These are phyloP conservation scores for Talaromyces thailandensis DNA, from an alignment of 495 filamentous ascomycete species.

Conservation along the genomic window DNA sequence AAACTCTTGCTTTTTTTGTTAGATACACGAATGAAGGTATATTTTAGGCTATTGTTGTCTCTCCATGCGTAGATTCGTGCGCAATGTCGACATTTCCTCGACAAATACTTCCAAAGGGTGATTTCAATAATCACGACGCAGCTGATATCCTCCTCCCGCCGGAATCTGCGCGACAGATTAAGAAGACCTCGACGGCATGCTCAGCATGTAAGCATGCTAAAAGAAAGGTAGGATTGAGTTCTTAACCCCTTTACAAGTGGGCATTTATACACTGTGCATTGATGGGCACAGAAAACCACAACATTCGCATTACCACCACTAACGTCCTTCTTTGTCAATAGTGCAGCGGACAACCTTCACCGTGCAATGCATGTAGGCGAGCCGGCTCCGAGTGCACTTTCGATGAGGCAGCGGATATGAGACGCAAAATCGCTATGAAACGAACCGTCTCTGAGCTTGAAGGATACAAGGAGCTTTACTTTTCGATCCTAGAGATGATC, in stretches of 20 bases:
- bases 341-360: conserved; percentile 29
- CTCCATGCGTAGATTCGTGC: neutral
- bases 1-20: neutral
- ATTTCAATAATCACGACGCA: neutral
- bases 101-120: neutral
- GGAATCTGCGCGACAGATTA: conserved; percentile 5
- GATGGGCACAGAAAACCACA: neutral
- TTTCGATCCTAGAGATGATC: conserved; percentile 20
- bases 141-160: neutral
- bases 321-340: conserved; percentile 7
- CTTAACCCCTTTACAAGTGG: neutral
- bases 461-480: conserved; percentile 23
- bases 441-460: conserved; percentile 27
- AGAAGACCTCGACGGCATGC: conserved; percentile 36
- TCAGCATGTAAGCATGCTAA: conserved; percentile 32
- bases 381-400: conserved; percentile 26
- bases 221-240: conserved; percentile 24
- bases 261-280: neutral
- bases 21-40: neutral
- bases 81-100: neutral
- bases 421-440: conserved; percentile 32
- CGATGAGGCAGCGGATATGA: conserved; percentile 29
- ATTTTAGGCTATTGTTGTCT: neutral
- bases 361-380: conserved; percentile 29
- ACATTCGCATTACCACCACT: neutral